These are phyloP conservation scores for Cladosporium phlei DNA, from an alignment of 2,329 filamentous ascomycete species.

Conservation along the genomic window DNA sequence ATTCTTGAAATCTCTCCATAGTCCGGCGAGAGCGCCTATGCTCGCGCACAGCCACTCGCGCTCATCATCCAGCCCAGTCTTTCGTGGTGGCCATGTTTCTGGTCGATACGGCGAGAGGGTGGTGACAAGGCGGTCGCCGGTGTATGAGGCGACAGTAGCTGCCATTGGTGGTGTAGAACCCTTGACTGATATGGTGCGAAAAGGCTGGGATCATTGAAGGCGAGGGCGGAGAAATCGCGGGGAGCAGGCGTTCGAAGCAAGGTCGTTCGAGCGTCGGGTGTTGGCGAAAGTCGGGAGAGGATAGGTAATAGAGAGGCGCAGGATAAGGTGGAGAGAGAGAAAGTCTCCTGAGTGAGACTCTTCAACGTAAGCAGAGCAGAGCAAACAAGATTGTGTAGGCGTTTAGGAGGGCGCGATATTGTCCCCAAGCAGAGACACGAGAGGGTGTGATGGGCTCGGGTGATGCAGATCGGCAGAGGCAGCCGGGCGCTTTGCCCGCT, in stretches of 20 bases:
- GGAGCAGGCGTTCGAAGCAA: not conserved
- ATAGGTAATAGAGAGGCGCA: too few species aligned
- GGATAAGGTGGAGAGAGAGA: constrained; percentile 8
- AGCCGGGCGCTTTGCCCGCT: constrained; percentile 16
- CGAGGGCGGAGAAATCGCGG: constrained; percentile 18
- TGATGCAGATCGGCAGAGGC: constrained; percentile 13
- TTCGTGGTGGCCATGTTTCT: constrained; percentile 40
- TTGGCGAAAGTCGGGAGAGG: too few species aligned
- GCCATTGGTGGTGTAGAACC: constrained; percentile 40
- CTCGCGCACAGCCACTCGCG: constrained; percentile 13
- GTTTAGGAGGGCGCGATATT: too few species aligned
- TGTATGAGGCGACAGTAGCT: constrained; percentile 39
- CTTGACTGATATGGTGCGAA: constrained; percentile 21
- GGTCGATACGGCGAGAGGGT: too few species aligned
- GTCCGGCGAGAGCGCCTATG: constrained; percentile 13
- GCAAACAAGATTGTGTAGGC: not conserved
- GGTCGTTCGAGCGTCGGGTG: constrained; percentile 1
- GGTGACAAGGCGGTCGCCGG: constrained; percentile 37
- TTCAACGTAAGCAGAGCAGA: too few species aligned
- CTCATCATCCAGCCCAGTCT: constrained; percentile 45
- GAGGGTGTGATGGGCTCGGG: constrained; percentile 10
- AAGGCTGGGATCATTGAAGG: constrained; percentile 32
- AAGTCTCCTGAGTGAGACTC: not conserved
- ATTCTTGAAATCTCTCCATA: constrained; percentile 19
- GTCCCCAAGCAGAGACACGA: constrained; percentile 11